Evolutionary conservation across 1,284 basidiomycete species (phyloP).

Genomic region (Leccinum pachyderme): DNA sequence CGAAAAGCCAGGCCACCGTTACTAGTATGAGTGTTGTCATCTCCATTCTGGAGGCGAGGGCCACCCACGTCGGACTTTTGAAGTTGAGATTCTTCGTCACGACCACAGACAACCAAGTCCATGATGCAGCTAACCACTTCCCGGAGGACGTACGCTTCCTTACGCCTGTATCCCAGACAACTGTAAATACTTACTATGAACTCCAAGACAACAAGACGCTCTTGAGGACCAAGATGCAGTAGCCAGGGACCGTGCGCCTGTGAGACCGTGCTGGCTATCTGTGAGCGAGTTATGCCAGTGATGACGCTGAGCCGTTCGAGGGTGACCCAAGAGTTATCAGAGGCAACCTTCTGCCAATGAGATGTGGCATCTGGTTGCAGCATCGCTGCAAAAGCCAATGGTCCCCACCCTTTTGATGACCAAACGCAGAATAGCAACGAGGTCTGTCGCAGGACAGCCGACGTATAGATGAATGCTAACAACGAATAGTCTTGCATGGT

Average conservation of each 20-base stretch:
- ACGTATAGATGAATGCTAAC: slow-evolving; percentile 64
- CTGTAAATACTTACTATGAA: slow-evolving; percentile 73
- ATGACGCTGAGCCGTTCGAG: slow-evolving; percentile 61
- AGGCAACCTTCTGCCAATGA: slow-evolving; percentile 49
- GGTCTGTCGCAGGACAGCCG: slow-evolving; percentile 65
- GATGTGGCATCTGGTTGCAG: slow-evolving; percentile 59
- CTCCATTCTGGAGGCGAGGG: slow-evolving; percentile 24
- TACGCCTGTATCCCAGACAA: slow-evolving; percentile 77
- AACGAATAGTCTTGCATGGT: slow-evolving; percentile 56
- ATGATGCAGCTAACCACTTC: slow-evolving; percentile 79
- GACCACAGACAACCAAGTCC: slow-evolving; percentile 76
- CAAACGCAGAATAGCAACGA: slow-evolving; percentile 74
- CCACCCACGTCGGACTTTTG: slow-evolving; percentile 42
- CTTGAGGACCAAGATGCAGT: slow-evolving; percentile 73
- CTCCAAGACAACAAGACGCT: slow-evolving; percentile 70
- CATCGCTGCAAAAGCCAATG: slow-evolving; percentile 75
- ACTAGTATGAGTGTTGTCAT: slow-evolving; percentile 35
- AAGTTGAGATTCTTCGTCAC: slow-evolving; percentile 57
- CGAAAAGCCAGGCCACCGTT: slow-evolving; percentile 65
- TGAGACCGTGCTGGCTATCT: slow-evolving; percentile 62
- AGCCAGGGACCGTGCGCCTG: slow-evolving; percentile 84
- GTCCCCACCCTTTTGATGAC: slow-evolving; percentile 86
- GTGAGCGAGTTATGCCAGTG: slow-evolving; percentile 66
- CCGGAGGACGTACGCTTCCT: slow-evolving; percentile 83
- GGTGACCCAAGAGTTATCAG: slow-evolving; percentile 43